phyloP scores from a whole-genome alignment of 2,329 filamentous ascomycete species.

The Tolypocladium tropicale region DNA sequence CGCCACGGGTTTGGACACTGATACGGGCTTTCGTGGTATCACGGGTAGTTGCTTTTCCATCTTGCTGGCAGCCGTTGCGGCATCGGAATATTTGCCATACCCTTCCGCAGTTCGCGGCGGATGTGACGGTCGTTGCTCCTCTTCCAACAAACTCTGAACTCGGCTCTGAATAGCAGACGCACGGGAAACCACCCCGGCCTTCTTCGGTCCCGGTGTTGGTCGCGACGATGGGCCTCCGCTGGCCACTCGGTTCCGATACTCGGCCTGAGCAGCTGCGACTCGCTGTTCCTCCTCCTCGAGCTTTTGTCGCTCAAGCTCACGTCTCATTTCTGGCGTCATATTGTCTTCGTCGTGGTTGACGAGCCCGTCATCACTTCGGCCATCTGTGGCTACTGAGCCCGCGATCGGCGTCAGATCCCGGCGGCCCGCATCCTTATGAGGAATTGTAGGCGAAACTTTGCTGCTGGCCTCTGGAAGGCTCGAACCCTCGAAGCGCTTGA shows the following conservation, averaged over 20 bases:
- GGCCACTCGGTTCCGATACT: constrained; percentile 70
- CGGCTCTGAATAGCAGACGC: constrained; percentile 86
- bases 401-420: constrained; percentile 58
- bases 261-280: constrained; percentile 78
- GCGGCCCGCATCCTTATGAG: constrained; percentile 35
- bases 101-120: constrained; percentile 70
- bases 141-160: constrained; percentile 74
- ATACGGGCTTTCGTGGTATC: constrained; percentile 42
- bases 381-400: constrained; percentile 59
- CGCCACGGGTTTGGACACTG: constrained; percentile 18
- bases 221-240: constrained; percentile 27
- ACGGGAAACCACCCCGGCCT: constrained; percentile 47
- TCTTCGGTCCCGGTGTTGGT: constrained; percentile 37
- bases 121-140: constrained; percentile 52
- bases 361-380: constrained; percentile 52
- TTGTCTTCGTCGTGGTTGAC: constrained; percentile 54
- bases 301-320: constrained; percentile 75
- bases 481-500: constrained; percentile 74
- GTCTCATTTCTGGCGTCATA: constrained; percentile 75
- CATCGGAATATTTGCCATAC: constrained; percentile 77
- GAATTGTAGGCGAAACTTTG: constrained; percentile 34
- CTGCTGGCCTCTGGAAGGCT: constrained; percentile 16
- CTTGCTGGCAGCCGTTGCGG: constrained; percentile 24
- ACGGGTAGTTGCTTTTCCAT: constrained; percentile 29
- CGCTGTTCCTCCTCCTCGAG: constrained; percentile 82